Percentiles rank a stretch among this genome's conserved stretches.
phyloP scores from a whole-genome alignment of 805 yeast genomes.

The Pichia cabralensis region DNA sequence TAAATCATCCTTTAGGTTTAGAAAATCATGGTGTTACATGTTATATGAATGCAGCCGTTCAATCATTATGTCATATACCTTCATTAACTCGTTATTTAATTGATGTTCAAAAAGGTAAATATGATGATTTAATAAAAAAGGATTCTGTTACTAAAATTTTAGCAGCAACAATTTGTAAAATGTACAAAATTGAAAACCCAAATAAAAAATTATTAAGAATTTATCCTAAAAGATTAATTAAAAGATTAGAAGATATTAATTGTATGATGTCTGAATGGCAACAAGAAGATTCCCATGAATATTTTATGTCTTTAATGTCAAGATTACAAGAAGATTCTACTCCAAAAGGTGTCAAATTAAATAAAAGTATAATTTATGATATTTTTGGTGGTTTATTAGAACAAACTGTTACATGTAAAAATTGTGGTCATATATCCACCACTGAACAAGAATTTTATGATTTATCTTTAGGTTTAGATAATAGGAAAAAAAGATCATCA shows the following conservation, averaged over 20 bases:
- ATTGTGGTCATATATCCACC: constrained; percentile 71
- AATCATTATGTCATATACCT: constrained; percentile 83
- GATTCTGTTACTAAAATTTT: constrained; percentile 55
- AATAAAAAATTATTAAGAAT: constrained; percentile 36
- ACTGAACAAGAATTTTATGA: constrained; percentile 94
- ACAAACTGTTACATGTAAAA: constrained; percentile 76
- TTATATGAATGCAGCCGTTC: constrained; percentile 92
- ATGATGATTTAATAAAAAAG: constrained; percentile 34
- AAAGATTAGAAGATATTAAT: constrained; percentile 70
- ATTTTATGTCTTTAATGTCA: constrained; percentile 84
- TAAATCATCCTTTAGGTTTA: constrained; percentile 61
- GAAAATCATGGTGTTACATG: constrained; percentile 93
- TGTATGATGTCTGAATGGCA: constrained; percentile 97
- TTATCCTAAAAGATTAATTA: constrained; percentile 67
- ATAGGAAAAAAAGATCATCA: constrained; percentile 33
- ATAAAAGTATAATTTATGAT: constrained; percentile 76
- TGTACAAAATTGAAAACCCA: constrained; percentile 58
- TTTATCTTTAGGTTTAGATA: constrained; percentile 68
- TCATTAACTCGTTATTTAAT: constrained; percentile 76
- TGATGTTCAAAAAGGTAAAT: constrained; percentile 50
- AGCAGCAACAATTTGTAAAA: constrained; percentile 57
- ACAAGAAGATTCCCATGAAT: constrained; percentile 97
- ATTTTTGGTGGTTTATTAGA: constrained; percentile 86
- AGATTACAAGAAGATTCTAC: constrained; percentile 87
- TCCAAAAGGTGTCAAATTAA: constrained; percentile 80